Evolutionary conservation across 2,329 filamentous ascomycete genomes (phyloP), one percentile per base, ranked within the genome.

Genomic region (Emmonsia crescens): DNA sequence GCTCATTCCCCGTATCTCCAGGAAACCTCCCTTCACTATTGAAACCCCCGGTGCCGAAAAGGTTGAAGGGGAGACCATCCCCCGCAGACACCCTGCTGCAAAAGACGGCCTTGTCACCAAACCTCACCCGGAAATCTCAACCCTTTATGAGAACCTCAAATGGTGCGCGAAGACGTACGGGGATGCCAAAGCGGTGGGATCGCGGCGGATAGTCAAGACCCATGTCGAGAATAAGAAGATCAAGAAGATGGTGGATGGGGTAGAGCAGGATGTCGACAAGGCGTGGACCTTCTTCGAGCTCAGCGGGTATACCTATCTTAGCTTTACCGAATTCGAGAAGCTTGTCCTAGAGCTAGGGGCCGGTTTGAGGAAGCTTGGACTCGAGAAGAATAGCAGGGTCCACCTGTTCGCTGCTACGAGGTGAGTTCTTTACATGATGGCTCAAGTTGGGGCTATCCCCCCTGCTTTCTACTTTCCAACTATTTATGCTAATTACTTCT

Each of bases 221-320:
- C 91, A 96, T 76, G 84, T 84, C 69, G 91, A 96, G 80, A 87
- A 83, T 68, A 96, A 93, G 80, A 94, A 91, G 82, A 79, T 96
- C 68, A 88, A 91, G 82, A 96, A 95, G 83, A 82, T 90, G 58
- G 79, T 96, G 62, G 89, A 95, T 70, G 91, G 91, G 67, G 83
- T 89, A 73, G 83, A 91, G 74, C 80, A 82, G 66, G 84, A 92
- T 77, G 85, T 94, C 40, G 89, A 95, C 65, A 96, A 96, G 84
- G 85, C 93, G 74, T 96, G 91, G 91, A 86, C 87, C 60, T 95
- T 86, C 77, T 95, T 90, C 68, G 91, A 96, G 81, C 85, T 95
- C 67, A 87, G 88, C 64, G 79, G 80, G 57, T 96, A 89, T 79
- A 80, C 82, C 52, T 96, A 86, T 79, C 80, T 88, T 71, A 90